Conservation (phyloP, 345 rosid genomes). For the Aquilaria yunnanensis region DNA sequence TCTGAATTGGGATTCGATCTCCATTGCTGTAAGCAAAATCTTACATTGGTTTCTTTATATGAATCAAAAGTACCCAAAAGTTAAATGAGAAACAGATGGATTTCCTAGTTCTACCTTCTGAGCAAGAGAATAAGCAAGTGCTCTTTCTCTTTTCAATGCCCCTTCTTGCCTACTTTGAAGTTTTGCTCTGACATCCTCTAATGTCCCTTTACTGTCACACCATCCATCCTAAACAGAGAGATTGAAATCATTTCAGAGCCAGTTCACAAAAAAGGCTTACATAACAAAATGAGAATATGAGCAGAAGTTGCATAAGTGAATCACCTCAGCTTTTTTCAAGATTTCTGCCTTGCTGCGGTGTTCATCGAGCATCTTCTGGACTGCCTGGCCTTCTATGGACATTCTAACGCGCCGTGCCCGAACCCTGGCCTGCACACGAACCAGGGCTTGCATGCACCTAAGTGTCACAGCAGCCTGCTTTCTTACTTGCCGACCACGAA, state of each 20-base stretch:
- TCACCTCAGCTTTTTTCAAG: constrained; percentile 78
- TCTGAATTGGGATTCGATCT: constrained; percentile 40
- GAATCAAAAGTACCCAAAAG: not conserved
- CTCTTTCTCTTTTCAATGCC: constrained; percentile 86
- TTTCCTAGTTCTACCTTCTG: constrained; percentile 51
- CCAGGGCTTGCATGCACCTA: constrained; percentile 97
- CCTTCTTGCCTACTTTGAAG: constrained; percentile 88
- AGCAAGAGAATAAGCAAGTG: constrained; percentile 81
- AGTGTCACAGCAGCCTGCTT: constrained; percentile 96
- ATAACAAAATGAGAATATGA: no score
- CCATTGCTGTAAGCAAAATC: constrained; percentile 52
- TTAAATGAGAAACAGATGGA: not conserved
- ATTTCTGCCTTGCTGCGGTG: constrained; percentile 55
- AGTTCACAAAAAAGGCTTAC: no score
- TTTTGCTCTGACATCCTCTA: constrained; percentile 61
- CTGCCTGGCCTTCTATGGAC: constrained; percentile 83
- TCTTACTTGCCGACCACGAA: constrained; percentile 90
- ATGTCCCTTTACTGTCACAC: constrained; percentile 94
- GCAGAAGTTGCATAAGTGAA: not conserved
- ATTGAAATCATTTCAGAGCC: no score
- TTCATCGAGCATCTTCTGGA: constrained; percentile 60
- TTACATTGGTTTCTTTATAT: not conserved
- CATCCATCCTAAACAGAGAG: constrained; percentile 63
- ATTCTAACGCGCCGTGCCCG: constrained; percentile 89
- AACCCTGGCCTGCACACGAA: constrained; percentile 90